phyloP scores from a whole-genome alignment of 495 filamentous ascomycete genomes.

The Xylaria flabelliformis region DNA sequence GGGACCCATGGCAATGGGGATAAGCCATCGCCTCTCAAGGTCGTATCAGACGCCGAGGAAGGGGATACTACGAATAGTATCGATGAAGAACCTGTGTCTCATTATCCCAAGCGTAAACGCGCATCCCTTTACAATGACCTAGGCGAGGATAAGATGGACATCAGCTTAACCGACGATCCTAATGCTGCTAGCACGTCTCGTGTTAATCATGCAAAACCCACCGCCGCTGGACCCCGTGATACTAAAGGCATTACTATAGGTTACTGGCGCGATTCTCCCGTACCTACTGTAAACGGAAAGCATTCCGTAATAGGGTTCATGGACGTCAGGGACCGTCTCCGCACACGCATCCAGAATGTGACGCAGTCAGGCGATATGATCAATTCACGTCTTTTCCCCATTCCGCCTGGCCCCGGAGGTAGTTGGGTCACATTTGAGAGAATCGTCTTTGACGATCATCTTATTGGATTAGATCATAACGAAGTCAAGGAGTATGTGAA shows the following conservation, averaged over 20 bases:
- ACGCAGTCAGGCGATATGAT: constrained; percentile 48
- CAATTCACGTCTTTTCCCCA: constrained; percentile 46
- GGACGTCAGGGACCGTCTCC: constrained; percentile 58
- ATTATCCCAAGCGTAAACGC: constrained; percentile 59
- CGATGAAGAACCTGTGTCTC: constrained; percentile 36
- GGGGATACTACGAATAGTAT: constrained; percentile 18
- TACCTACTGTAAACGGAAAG: constrained; percentile 48
- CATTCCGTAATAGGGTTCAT: constrained; percentile 62
- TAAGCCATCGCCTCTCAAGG: constrained; percentile 36
- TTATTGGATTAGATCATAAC: constrained; percentile 53
- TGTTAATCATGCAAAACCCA: constrained; percentile 32
- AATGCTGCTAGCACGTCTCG: constrained; percentile 35
- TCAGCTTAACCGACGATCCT: constrained; percentile 28
- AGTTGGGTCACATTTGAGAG: constrained; percentile 63
- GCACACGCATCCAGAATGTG: constrained; percentile 54
- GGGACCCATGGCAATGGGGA: constrained; percentile 46
- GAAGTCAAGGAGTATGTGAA: constrained; percentile 63
- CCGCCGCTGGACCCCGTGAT: constrained; percentile 44
- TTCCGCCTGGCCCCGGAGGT: constrained; percentile 59
- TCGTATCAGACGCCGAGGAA: constrained; percentile 45
- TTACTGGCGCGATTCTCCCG: constrained; percentile 59
- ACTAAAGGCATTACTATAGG: constrained; percentile 56
- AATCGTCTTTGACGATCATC: constrained; percentile 57
- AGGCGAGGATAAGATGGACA: constrained; percentile 43
- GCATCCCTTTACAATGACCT: constrained; percentile 48